Percentiles rank a stretch among this genome's conserved stretches.
Evolutionary conservation across 2,329 filamentous ascomycete genomes (phyloP).

Genomic region (Pseudogymnoascus sp.): DNA sequence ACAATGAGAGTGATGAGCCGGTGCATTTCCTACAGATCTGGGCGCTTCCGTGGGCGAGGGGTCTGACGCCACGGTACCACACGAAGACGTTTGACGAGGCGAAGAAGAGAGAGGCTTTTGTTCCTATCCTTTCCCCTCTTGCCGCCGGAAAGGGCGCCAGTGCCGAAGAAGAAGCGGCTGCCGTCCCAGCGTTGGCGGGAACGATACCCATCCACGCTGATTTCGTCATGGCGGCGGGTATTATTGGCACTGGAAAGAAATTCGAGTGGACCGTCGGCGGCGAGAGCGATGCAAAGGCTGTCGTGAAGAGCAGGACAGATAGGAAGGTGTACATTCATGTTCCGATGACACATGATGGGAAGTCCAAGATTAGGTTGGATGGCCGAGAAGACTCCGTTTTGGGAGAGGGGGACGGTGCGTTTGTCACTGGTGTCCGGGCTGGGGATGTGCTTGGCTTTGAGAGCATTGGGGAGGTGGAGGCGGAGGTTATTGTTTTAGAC

Average conservation of each 20-base stretch:
- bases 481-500: conserved; percentile 62
- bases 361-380: conserved; percentile 61
- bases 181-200: conserved; percentile 51
- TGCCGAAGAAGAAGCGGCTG: conserved; percentile 53
- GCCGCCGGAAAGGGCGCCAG: conserved; percentile 58
- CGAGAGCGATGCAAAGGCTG: conserved; percentile 32
- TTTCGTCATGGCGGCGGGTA: conserved; percentile 71
- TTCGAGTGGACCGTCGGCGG: conserved; percentile 67
- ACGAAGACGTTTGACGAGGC: conserved; percentile 66
- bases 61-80: conserved; percentile 68
- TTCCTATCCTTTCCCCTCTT: conserved; percentile 68
- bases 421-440: conserved; percentile 56
- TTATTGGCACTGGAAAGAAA: conserved; percentile 56
- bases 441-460: conserved; percentile 59
- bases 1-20: conserved; percentile 64
- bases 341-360: conserved; percentile 69
- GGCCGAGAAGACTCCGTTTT: conserved; percentile 59
- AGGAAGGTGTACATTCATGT: conserved; percentile 74
- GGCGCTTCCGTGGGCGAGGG: conserved; percentile 69
- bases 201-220: conserved; percentile 81
- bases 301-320: conserved; percentile 44
- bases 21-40: conserved; percentile 88
- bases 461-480: conserved; percentile 60
- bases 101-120: conserved; percentile 61
- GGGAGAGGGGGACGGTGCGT: conserved; percentile 73